Evolutionary conservation across 106 monocot species (phyloP).

Genomic region (Acorus calamus): DNA sequence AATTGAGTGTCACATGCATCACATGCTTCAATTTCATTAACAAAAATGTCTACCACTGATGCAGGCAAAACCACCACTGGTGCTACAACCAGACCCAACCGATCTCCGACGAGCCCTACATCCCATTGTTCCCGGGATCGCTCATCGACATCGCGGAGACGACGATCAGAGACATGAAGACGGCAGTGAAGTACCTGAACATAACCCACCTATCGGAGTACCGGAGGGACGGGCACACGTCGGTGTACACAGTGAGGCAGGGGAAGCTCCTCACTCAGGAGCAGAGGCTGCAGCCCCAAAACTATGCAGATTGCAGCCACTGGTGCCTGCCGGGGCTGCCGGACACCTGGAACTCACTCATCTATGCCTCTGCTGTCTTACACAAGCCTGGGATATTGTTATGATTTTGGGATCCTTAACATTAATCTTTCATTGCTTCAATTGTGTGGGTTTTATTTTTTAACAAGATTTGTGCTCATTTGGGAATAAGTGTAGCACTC

Average conservation of each 20-base stretch:
- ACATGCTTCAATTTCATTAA: too few relatives aligned
- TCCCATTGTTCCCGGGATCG: constrained; percentile 20
- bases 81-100: constrained; percentile 38
- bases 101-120: constrained; percentile 17
- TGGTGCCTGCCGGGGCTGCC: constrained; percentile 48
- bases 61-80: constrained; percentile 33
- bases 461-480: too few relatives aligned
- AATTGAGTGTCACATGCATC: too few relatives aligned
- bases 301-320: constrained; percentile 37
- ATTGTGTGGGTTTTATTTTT: too few relatives aligned
- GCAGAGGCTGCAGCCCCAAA: constrained; percentile 6
- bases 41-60: not conserved
- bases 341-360: constrained; percentile 34
- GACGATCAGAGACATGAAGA: constrained; percentile 22
- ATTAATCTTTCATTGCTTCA: too few relatives aligned
- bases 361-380: constrained; percentile 6
- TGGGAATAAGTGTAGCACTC: too few relatives aligned
- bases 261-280: constrained; percentile 21
- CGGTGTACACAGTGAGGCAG: constrained; percentile 28
- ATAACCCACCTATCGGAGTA: constrained; percentile 40
- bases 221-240: constrained; percentile 32
- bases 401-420: too few relatives aligned
- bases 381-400: too few relatives aligned
- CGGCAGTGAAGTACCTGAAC: constrained; percentile 35
- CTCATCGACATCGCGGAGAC: constrained; percentile 22